Conservation (phyloP, 2,329 filamentous ascomycete species). For the Neonectria faginata region DNA sequence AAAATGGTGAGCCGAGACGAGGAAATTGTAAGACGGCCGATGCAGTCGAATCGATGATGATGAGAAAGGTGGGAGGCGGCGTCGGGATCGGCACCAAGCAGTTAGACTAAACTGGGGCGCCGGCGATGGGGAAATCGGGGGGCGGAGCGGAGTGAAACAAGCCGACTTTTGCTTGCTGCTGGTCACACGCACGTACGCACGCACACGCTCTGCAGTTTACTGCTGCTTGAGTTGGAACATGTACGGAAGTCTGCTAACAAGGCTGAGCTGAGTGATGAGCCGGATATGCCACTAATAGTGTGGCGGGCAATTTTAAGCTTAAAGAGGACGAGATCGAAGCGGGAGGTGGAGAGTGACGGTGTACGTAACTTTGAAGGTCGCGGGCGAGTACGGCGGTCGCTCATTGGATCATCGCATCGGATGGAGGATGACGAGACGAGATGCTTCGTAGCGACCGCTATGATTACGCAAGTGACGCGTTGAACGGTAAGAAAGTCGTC, state of each 20-base stretch:
- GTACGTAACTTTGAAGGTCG: background rate
- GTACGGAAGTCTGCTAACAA: background rate
- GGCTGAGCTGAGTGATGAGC: background rate
- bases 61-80: slow-evolving; percentile 3
- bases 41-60: slow-evolving; percentile 18
- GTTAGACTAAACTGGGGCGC: slow-evolving; percentile 25
- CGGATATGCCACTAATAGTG: background rate
- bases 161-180: background rate
- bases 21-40: background rate
- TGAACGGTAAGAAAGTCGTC: background rate
- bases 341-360: background rate
- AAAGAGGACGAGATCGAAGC: background rate
- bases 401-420: slow-evolving; percentile 3
- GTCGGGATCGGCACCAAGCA: slow-evolving; percentile 15
- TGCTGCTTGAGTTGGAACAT: background rate
- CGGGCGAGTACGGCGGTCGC: background rate
- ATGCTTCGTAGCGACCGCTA: background rate
- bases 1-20: background rate
- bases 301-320: slow-evolving; percentile 10
- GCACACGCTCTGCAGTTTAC: no score
- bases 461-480: slow-evolving; percentile 8
- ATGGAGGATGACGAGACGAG: background rate
- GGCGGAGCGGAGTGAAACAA: slow-evolving; percentile 5
- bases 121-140: background rate
- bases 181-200: background rate